Evolutionary conservation across 2,329 filamentous ascomycete species (phyloP).

Genomic region (Dactylellina drechsleri): DNA sequence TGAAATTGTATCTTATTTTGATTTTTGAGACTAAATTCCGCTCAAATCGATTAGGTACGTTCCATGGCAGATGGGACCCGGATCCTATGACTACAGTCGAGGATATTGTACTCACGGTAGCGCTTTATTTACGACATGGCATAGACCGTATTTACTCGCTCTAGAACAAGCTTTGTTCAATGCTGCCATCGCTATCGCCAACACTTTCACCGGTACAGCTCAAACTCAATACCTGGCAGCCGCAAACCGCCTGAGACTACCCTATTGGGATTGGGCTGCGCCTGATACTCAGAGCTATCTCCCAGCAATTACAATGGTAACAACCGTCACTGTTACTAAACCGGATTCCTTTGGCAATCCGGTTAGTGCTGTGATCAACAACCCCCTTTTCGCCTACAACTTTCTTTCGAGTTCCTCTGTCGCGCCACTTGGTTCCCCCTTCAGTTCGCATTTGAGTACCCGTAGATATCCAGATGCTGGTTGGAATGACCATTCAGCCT

Average conservation of each 20-base stretch:
- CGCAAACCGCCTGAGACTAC: slow-evolving; percentile 45
- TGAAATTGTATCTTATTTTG: not conserved
- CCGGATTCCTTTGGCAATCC: slow-evolving; percentile 44
- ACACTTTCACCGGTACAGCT: slow-evolving; percentile 52
- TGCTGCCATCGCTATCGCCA: slow-evolving; percentile 52
- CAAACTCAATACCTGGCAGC: slow-evolving; percentile 54
- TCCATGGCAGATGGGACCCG: slow-evolving; percentile 48
- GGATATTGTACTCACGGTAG: slow-evolving; percentile 59
- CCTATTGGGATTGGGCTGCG: slow-evolving; percentile 54
- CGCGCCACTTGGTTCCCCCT: slow-evolving; percentile 20
- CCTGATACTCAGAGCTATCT: slow-evolving; percentile 49
- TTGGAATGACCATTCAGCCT: slow-evolving; percentile 36
- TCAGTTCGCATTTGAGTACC: slow-evolving; percentile 27
- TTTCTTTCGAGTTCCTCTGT: slow-evolving; percentile 52
- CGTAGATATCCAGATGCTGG: slow-evolving; percentile 26
- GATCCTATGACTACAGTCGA: slow-evolving; percentile 28
- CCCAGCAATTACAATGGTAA: slow-evolving; percentile 39
- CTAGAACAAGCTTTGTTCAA: slow-evolving; percentile 55
- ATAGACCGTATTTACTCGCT: slow-evolving; percentile 59
- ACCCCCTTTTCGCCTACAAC: slow-evolving; percentile 51
- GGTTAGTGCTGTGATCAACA: slow-evolving; percentile 28
- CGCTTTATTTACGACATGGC: slow-evolving; percentile 59
- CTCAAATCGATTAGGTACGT: slow-evolving; percentile 25
- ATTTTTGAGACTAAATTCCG: not conserved
- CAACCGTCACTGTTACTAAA: slow-evolving; percentile 41